These are phyloP conservation scores for Penicillium brasilianum DNA, from an alignment of 2,329 filamentous ascomycete species.

Conservation along the genomic window DNA sequence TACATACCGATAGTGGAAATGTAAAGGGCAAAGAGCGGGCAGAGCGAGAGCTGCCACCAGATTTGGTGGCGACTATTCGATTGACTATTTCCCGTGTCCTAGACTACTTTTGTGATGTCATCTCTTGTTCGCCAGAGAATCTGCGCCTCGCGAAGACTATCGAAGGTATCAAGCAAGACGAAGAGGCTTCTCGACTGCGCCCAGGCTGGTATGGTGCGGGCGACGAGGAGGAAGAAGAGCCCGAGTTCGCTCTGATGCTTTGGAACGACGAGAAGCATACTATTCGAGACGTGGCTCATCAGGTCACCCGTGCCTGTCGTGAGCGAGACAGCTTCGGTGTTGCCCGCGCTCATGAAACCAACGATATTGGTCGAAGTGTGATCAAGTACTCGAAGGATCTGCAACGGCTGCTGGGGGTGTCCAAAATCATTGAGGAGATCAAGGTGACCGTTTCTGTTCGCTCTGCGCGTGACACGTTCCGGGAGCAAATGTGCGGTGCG, in stretches of 20 bases:
- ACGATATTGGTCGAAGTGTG: conserved; percentile 85
- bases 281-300: conserved; percentile 84
- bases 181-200: conserved; percentile 75
- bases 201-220: conserved; percentile 73
- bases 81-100: conserved; percentile 85
- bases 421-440: conserved; percentile 89
- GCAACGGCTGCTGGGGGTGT: conserved; percentile 73
- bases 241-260: conserved; percentile 81
- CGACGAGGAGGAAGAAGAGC: conserved; percentile 65
- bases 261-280: conserved; percentile 99
- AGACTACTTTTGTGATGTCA: conserved; percentile 96
- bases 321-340: conserved; percentile 72
- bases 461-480: conserved; percentile 90
- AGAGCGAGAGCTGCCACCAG: conserved; percentile 73
- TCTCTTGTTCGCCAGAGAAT: conserved; percentile 97
- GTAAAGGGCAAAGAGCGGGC: conserved; percentile 57
- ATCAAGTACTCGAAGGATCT: conserved; percentile 77
- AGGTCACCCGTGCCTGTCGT: conserved; percentile 86
- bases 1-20: conserved; percentile 72
- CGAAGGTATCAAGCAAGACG: conserved; percentile 80
- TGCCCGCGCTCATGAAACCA: conserved; percentile 81
- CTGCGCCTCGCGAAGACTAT: conserved; percentile 82
- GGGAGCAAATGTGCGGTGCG: conserved; percentile 98
- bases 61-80: conserved; percentile 76
- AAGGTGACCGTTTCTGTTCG: conserved; percentile 95